Conservation (phyloP, 805 yeast species). For the Suhomyces sp. region DNA sequence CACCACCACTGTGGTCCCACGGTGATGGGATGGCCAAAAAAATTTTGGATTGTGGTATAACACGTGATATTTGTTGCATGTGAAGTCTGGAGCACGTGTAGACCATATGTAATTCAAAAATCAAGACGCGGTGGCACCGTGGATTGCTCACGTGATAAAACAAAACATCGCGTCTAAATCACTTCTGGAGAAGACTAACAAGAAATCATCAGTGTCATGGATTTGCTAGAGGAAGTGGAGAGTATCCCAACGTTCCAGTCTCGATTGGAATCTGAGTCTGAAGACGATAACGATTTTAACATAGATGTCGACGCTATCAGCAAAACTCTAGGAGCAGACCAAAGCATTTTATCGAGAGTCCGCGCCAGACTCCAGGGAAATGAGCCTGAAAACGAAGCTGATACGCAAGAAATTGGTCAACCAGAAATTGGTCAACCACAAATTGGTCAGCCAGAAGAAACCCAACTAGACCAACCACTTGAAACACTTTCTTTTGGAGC, state of each 20-base stretch:
- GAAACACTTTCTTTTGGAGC: neutral
- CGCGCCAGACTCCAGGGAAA: neutral
- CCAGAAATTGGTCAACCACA: neutral
- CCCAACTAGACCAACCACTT: neutral
- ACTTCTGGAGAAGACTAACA: neutral
- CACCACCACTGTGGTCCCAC: conserved; percentile 2
- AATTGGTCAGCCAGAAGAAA: too few relatives aligned
- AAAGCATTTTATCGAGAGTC: conserved; percentile 4
- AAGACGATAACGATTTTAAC: conserved; percentile 1
- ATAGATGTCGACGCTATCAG: conserved; percentile 6
- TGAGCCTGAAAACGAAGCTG: neutral
- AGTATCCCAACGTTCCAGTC: conserved; percentile 6
- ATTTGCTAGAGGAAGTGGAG: conserved; percentile 11
- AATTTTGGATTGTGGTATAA: conserved; percentile 1
- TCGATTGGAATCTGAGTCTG: conserved; percentile 4
- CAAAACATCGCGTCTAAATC: neutral
- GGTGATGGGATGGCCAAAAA: neutral
- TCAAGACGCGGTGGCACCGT: neutral
- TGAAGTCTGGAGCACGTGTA: neutral
- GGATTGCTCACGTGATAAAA: neutral
- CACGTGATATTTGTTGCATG: conserved; percentile 2
- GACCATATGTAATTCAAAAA: neutral
- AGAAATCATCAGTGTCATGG: conserved; percentile 4
- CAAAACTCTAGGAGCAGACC: conserved; percentile 3
- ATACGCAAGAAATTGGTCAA: neutral